Evolutionary conservation across 176 grass and related monocot genomes (phyloP).

Genomic region (Oropetium thomaeum): DNA sequence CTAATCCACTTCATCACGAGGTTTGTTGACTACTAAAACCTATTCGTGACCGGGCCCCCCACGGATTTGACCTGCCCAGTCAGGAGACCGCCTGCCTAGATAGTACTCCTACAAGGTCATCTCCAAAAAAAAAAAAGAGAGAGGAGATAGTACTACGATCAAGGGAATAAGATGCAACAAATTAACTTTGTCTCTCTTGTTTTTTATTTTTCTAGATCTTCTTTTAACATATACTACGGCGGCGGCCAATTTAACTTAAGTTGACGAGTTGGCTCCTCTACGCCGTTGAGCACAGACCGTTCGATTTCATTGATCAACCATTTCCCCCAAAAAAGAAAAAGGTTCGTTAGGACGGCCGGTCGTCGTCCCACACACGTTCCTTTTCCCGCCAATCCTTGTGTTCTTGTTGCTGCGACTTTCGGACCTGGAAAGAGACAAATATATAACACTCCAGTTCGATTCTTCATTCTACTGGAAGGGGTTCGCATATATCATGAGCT

Average conservation of each 20-base stretch:
- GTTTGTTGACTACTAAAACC: background rate
- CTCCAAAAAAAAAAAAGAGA: too few species aligned
- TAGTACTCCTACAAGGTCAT: too few species aligned
- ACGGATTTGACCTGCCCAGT: conserved; percentile 9
- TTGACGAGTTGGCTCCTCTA: too few species aligned
- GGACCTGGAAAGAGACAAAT: background rate
- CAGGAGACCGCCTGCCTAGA: background rate
- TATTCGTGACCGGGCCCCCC: background rate
- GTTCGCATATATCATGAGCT: background rate
- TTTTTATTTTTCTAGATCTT: too few species aligned
- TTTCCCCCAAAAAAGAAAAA: background rate
- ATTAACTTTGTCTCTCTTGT: too few species aligned
- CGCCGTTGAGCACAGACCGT: background rate
- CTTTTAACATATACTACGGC: too few species aligned
- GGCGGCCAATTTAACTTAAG: too few species aligned
- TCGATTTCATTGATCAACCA: background rate
- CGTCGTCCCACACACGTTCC: background rate
- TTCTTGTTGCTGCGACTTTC: background rate
- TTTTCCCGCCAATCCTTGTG: background rate
- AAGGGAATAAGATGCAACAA: too few species aligned
- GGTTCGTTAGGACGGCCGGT: background rate
- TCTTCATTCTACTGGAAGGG: background rate
- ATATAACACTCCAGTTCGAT: background rate
- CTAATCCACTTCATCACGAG: conserved; percentile 32
- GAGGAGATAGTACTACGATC: too few species aligned